These are phyloP conservation scores for Rhizophagus prolifer DNA, from an alignment of 192 early-diverging fungal species.

Conservation along the genomic window DNA sequence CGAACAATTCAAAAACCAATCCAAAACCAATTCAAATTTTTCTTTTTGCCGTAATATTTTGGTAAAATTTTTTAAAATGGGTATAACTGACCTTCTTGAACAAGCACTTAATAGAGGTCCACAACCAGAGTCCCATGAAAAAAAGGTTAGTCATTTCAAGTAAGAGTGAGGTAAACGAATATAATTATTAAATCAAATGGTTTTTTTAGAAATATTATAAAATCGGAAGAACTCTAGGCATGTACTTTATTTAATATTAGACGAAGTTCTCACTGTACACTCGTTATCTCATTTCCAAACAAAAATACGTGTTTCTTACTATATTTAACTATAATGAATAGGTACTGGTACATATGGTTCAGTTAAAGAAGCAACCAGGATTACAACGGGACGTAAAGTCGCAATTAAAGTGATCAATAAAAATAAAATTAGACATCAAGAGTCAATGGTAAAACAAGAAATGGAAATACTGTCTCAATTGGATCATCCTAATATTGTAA, in stretches of 20 bases:
- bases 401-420: conserved; percentile 95
- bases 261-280: neutral
- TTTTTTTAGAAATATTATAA: conserved; percentile 24
- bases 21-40: conserved; percentile 32
- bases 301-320: neutral
- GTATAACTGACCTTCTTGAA: conserved; percentile 10
- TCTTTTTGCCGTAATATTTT: neutral
- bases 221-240: conserved; percentile 27
- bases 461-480: conserved; percentile 83
- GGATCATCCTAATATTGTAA: conserved; percentile 87
- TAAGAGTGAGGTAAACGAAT: neutral
- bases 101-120: conserved; percentile 9
- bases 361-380: conserved; percentile 63
- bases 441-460: conserved; percentile 88
- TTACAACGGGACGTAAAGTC: conserved; percentile 72
- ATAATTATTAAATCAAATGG: neutral
- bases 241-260: neutral
- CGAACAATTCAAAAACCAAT: conserved; percentile 21
- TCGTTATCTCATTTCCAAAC: neutral
- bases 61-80: neutral
- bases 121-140: conserved; percentile 23
- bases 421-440: conserved; percentile 74
- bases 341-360: conserved; percentile 73
- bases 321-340: neutral
- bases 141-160: conserved; percentile 8